Conservation (phyloP, 768 basidiomycete species). For the Filobasidium floriforme region DNA sequence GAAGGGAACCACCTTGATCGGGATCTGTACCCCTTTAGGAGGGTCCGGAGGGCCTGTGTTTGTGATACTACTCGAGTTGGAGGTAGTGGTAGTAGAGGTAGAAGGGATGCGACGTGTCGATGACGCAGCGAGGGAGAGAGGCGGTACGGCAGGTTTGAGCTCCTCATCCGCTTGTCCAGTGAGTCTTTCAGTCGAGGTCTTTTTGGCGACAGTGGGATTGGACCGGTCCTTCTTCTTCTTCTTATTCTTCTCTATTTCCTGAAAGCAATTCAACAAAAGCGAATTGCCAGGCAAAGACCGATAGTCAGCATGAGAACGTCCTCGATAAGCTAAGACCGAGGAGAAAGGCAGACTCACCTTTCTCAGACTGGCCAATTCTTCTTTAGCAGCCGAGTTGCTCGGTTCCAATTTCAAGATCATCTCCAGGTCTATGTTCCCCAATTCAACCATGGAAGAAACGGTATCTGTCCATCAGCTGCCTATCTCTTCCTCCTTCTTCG, state of each 20-base stretch:
- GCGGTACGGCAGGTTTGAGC: neutral
- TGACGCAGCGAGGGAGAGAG: neutral
- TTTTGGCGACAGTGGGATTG: too few relatives aligned
- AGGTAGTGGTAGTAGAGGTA: neutral
- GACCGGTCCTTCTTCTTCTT: neutral
- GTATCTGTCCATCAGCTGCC: neutral
- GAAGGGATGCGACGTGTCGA: neutral
- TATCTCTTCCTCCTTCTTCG: conserved; percentile 3
- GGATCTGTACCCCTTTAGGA: conserved; percentile 8
- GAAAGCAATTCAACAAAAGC: neutral
- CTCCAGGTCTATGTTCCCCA: conserved; percentile 53
- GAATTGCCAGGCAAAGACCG: neutral
- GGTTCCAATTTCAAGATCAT: conserved; percentile 59
- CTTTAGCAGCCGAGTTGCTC: conserved; percentile 56
- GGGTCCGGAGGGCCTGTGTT: neutral
- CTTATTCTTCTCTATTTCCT: neutral
- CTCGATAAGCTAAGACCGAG: neutral
- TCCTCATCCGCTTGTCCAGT: conserved; percentile 7
- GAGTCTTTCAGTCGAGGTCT: neutral
- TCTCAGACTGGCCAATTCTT: conserved; percentile 56
- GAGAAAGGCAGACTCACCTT: conserved; percentile 28
- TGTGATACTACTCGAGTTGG: neutral
- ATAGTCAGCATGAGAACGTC: neutral
- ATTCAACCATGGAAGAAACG: conserved; percentile 8
- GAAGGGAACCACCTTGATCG: conserved; percentile 14